Evolutionary conservation across 2,329 filamentous ascomycete genomes (phyloP).

Genomic region (Beauveria rudraprayagi): DNA sequence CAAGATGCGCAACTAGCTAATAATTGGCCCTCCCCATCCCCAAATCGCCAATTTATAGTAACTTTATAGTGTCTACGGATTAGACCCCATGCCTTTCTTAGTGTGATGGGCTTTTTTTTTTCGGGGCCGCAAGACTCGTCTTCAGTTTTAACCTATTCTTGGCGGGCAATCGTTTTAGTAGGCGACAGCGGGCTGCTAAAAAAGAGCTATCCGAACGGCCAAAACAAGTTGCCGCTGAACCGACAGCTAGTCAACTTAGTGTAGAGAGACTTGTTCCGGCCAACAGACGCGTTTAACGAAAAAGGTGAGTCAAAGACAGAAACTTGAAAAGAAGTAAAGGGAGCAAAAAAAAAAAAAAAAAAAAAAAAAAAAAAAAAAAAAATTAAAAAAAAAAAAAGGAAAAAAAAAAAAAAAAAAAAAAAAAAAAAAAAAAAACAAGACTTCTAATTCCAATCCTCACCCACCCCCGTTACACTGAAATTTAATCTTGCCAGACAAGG

Average conservation of each 20-base stretch:
- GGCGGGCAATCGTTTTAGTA: slow-evolving; percentile 4
- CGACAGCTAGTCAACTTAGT: neutral
- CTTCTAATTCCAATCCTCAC: too few species aligned
- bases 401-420: too few species aligned
- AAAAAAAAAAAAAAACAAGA: too few species aligned
- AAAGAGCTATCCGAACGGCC: neutral
- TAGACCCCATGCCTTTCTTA: neutral
- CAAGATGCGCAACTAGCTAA: neutral
- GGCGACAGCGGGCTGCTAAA: neutral
- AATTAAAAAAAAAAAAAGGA: too few species aligned
- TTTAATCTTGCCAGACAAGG: neutral
- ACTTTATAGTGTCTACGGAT: neutral
- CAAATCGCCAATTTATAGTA: neutral
- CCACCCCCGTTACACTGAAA: too few species aligned
- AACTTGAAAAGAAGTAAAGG: too few species aligned
- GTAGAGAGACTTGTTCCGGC: too few species aligned
- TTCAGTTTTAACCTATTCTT: neutral
- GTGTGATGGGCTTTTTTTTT: neutral
- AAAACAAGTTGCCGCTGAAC: neutral
- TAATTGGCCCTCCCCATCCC: neutral
- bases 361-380: too few species aligned
- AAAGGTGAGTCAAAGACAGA: neutral
- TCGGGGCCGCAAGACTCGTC: neutral
- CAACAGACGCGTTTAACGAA: too few species aligned
- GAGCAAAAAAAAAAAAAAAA: too few species aligned